Conservation (phyloP, 495 filamentous ascomycete genomes). For the Copromyces sp. region DNA sequence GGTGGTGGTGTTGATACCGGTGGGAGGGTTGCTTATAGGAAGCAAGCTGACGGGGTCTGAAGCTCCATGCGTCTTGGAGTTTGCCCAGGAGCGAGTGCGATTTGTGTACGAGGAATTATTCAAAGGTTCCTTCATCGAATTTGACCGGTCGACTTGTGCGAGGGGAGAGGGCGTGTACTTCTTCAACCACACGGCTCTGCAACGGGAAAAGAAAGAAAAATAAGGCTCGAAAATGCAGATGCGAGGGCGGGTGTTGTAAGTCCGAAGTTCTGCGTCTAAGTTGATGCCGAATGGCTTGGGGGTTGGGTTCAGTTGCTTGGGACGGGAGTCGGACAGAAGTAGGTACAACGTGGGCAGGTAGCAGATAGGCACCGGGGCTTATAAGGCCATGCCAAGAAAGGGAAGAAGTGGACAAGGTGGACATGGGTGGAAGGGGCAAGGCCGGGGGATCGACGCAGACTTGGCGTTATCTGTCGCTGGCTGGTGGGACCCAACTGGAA, state of each 20-base stretch:
- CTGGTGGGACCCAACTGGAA: neutral
- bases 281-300: neutral
- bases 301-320: neutral
- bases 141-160: neutral
- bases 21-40: conserved; percentile 23
- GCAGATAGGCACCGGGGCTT: neutral
- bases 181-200: neutral
- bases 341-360: neutral
- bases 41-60: conserved; percentile 26
- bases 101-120: conserved; percentile 42
- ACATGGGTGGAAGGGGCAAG: neutral
- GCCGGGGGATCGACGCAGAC: neutral
- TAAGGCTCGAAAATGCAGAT: neutral
- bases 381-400: neutral
- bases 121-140: conserved; percentile 57
- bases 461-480: neutral
- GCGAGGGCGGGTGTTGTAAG: neutral
- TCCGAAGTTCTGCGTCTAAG: neutral
- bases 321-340: neutral
- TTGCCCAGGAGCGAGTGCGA: conserved; percentile 48
- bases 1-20: neutral
- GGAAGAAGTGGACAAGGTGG: neutral
- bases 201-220: neutral
- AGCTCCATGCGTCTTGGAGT: conserved; percentile 46
- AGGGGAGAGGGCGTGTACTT: neutral